A percentile compares a stretch with the other conserved stretches of the same genome.
These are phyloP conservation scores for Mimosa bimucronata DNA, from an alignment of 306 rosid species.

Conservation along the genomic window DNA sequence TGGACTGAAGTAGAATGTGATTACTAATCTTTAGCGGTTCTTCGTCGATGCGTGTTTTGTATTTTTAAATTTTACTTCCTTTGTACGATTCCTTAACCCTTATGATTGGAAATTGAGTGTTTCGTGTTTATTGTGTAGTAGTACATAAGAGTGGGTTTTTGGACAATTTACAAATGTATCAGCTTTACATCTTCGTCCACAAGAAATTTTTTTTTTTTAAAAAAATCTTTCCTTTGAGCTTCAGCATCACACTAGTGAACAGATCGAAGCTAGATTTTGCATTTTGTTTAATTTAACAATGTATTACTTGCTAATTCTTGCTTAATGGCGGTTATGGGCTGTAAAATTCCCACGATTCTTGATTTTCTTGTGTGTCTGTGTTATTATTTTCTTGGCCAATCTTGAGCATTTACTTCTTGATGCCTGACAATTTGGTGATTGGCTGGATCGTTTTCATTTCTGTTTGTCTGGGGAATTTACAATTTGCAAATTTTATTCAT, in stretches of 20 bases:
- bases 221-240: conserved; percentile 16
- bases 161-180: conserved; percentile 1
- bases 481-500: conserved; percentile 27
- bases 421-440: conserved; percentile 3
- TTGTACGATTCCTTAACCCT: conserved; percentile 29
- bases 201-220: no score
- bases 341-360: conserved; percentile 14
- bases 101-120: background rate
- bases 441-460: background rate
- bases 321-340: conserved; percentile 31
- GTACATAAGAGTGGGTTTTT: background rate
- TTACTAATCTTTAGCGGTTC: conserved; percentile 27
- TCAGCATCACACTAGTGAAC: conserved; percentile 16
- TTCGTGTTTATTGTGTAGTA: conserved; percentile 14
- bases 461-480: background rate
- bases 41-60: conserved; percentile 21
- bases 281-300: background rate
- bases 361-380: background rate
- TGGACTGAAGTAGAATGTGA: conserved; percentile 21
- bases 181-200: background rate
- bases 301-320: conserved; percentile 23
- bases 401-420: background rate
- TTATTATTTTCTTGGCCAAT: background rate
- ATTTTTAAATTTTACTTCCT: conserved; percentile 10
- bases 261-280: conserved; percentile 45